These are phyloP conservation scores for Naumovozyma baii DNA, from an alignment of 805 yeast species.

Conservation along the genomic window DNA sequence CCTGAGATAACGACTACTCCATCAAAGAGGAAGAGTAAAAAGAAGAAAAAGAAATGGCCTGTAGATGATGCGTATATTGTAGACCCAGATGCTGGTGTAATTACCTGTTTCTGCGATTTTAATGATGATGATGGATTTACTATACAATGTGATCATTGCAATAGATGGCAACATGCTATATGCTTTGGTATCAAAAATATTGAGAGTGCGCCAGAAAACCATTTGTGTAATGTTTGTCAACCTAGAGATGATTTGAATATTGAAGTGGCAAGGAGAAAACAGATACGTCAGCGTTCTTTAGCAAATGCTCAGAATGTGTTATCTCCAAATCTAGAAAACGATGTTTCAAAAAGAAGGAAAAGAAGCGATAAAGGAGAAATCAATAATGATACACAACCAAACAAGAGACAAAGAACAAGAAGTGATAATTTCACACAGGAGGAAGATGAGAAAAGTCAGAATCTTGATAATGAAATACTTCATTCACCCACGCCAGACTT, in stretches of 20 bases:
- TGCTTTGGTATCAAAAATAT: constrained; percentile 71
- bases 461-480: constrained; percentile 1
- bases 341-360: neutral
- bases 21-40: constrained; percentile 1
- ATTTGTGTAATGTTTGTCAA: constrained; percentile 71
- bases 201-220: constrained; percentile 74
- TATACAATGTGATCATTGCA: constrained; percentile 87
- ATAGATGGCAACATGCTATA: constrained; percentile 91
- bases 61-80: constrained; percentile 45
- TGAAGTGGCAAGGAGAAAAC: constrained; percentile 35
- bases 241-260: constrained; percentile 37
- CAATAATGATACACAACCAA: neutral
- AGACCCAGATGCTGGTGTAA: constrained; percentile 73
- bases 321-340: neutral
- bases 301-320: neutral
- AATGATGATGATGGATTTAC: constrained; percentile 90
- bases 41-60: constrained; percentile 17
- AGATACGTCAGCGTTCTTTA: constrained; percentile 22
- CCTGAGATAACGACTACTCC: neutral
- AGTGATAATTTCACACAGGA: constrained; percentile 1
- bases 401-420: constrained; percentile 2
- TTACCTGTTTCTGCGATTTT: constrained; percentile 81
- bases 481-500: neutral
- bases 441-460: constrained; percentile 3
- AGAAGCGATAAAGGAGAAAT: neutral